Evolutionary conservation across 805 yeast species (phyloP), one percentile per base, ranked within the genome.

Genomic region (Nakazawaea anatomiae): DNA sequence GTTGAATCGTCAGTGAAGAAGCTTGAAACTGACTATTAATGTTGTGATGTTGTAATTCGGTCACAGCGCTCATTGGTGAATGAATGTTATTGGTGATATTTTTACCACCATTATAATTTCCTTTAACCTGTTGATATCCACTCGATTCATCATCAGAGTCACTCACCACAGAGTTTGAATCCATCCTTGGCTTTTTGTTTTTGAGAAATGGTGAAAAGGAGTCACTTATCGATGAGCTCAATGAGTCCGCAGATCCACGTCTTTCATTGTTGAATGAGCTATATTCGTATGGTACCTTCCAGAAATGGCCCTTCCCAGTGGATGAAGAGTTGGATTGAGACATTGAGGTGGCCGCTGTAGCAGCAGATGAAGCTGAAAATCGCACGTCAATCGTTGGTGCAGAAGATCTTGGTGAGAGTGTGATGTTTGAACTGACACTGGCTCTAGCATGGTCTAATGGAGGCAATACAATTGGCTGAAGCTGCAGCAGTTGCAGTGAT

Each of bases 281-380:
- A 75, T 78, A 74, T 54, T 78, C 82, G 58, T 77, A 77, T 6
- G 85, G 85, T 4, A 79, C 85, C 57, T 78, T 80, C 85, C 85
- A 80, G 62, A 80, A 78, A 8, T 76, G 77, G n/a, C 67, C 70
- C 53, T 68, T 72, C 28, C 63, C 57, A 35, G 50, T 30, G 34
- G 50, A 46, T 5, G 30, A 9, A 10, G 45, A 8, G 9, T 44
- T 18, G n/a, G 47, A 25, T 11, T 25, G 11, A 10, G 49, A 5
- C 12, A 30, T n/a, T 38, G 48, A 7, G 35, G 42, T 31, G 14
- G 35, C 14, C 3, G 2, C 36, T 34, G 27, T 39, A 7, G 39
- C 29, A 11, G 39, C 7, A 6, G 36, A 41, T 39, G 48, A n/a
- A 25, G 43, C 11, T 28, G 48, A 46, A 28, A 30, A n/a, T 38